Base-by-base conservation (phyloP, 2,329 filamentous ascomycete genomes). In the Colletotrichum sp. region DNA sequence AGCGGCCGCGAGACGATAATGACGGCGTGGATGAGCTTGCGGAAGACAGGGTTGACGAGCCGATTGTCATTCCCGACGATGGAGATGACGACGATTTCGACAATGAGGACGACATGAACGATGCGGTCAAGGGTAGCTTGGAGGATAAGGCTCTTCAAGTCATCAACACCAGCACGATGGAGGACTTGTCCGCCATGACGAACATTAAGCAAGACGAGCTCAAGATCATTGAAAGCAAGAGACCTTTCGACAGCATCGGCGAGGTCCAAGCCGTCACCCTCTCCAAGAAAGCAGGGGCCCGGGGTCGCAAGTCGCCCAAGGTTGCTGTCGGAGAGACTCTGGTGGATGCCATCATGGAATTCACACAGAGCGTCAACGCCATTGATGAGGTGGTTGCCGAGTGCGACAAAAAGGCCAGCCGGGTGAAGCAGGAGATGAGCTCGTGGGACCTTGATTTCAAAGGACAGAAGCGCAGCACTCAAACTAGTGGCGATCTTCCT, bases 171-270 rank as follows among this genome's bases (percentile, higher is more conserved):
- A 97, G 95, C 82, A 92, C 92, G 7, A 86, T 92, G 12, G 90
- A 93, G 43, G 95, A 96, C 73, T 90, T 99, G 57, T 92, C 94
- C 3, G 96, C 98, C 79, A 93, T 98, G 76, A 95, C 95, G 1
- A 93, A 93, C 36, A 92, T 94, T 75, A 93, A 94, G 43, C 90
- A 94, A 78, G 91, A 93, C 7, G 89, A 93, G 63, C 93, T 96
- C 2, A 89, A 93, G 59, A 85, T 92, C 16, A 90, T 99, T 71
- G 86, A 98, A 13, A 90, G 91, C 2, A 90, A 94, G 77, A 92
- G 95, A 12, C 96, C 96, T 0, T 99, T 98, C 82, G 83, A 82
- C 6, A 89, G 86, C 60, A 85, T 98, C 7, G 88, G 91, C 14
- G 90, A 92, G 18, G 92, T 96, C 9, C 90, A 93, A 67, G 88